phyloP scores from a whole-genome alignment of 345 rosid species.

The Hibiscus trionum region DNA sequence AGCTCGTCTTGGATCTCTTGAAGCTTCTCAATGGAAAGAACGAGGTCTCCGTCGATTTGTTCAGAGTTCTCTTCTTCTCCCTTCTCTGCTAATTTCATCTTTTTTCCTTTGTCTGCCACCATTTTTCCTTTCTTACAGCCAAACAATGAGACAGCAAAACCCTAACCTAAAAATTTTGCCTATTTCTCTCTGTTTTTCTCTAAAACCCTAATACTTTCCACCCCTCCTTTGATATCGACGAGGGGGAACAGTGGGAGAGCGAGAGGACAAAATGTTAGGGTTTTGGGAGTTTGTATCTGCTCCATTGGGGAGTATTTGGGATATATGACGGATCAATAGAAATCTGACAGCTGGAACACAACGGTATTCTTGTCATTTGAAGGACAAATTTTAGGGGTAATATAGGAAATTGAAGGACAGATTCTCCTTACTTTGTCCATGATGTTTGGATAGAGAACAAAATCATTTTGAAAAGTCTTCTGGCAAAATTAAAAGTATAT shows the following conservation, averaged over 20 bases:
- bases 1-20: slow-evolving; percentile 97
- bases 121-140: slow-evolving; percentile 19
- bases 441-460: no score
- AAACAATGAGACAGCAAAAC: not conserved
- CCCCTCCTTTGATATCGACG: not conserved
- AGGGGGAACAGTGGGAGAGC: slow-evolving; percentile 1
- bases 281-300: slow-evolving; percentile 46
- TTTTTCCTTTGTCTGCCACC: slow-evolving; percentile 85
- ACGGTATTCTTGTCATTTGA: slow-evolving; percentile 7
- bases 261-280: slow-evolving; percentile 42
- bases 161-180: slow-evolving; percentile 13
- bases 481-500: no score
- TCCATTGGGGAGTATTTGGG: not conserved
- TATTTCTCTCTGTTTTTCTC: not conserved
- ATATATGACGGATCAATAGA: slow-evolving; percentile 5
- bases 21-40: slow-evolving; percentile 83
- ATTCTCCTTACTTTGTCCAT: not conserved
- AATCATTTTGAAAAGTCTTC: no score
- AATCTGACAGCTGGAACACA: not conserved
- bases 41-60: slow-evolving; percentile 68
- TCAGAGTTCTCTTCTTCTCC: slow-evolving; percentile 58
- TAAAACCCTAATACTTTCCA: slow-evolving; percentile 36
- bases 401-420: not conserved
- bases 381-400: not conserved
- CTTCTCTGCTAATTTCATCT: slow-evolving; percentile 55